Evolutionary conservation across 164 flowering plant genomes (phyloP).

Genomic region (Akebia trifoliata): DNA sequence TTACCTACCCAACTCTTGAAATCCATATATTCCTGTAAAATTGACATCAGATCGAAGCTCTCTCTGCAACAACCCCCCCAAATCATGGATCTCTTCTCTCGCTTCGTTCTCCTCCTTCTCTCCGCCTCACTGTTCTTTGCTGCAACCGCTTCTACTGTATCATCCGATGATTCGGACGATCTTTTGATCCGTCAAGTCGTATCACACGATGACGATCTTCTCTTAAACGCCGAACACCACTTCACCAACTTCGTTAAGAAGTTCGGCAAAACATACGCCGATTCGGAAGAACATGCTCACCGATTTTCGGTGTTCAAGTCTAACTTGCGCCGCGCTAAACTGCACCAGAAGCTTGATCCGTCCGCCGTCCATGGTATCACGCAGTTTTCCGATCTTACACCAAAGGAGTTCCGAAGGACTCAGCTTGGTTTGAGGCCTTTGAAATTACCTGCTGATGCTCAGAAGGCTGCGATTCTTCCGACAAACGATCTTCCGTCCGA

Average conservation of each 20-base stretch:
- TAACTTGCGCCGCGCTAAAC: constrained; percentile 66
- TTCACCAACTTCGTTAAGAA: constrained; percentile 53
- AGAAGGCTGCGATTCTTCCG: constrained; percentile 77
- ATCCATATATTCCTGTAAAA: too few relatives aligned
- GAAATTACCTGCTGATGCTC: constrained; percentile 48
- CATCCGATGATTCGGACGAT: constrained; percentile 15
- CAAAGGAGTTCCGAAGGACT: constrained; percentile 55
- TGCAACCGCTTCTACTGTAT: neutral
- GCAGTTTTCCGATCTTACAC: constrained; percentile 84
- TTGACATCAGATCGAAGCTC: too few relatives aligned
- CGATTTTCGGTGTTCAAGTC: constrained; percentile 66
- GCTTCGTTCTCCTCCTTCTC: constrained; percentile 5
- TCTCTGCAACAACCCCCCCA: too few relatives aligned
- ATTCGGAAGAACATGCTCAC: constrained; percentile 70
- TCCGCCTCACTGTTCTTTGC: neutral
- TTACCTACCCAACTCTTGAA: too few relatives aligned
- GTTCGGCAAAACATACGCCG: constrained; percentile 56
- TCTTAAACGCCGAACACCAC: constrained; percentile 57
- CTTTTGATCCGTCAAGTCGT: constrained; percentile 32
- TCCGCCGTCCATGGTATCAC: constrained; percentile 88
- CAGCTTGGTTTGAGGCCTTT: constrained; percentile 51
- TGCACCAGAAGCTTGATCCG: constrained; percentile 78
- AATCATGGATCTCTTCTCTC: too few relatives aligned
- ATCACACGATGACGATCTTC: constrained; percentile 28
- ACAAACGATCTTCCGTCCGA: constrained; percentile 69